Conservation (phyloP, 352 stramenopile genomes). For the Pythium apleroticum region DNA sequence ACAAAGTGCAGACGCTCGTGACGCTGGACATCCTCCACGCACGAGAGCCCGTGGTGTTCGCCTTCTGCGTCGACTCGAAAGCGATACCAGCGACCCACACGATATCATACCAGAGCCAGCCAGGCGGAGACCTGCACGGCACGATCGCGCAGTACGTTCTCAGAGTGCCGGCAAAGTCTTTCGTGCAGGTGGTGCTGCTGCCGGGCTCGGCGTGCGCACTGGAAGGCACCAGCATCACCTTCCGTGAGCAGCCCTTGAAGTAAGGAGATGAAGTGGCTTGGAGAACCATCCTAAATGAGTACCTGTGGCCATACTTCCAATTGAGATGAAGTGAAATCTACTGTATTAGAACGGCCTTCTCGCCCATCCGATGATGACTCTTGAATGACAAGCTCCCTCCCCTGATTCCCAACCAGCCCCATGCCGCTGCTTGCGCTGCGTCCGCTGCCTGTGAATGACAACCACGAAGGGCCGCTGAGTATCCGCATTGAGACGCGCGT, state of each 20-base stretch:
- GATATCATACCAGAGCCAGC: slow-evolving; percentile 7
- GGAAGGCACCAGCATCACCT: slow-evolving; percentile 11
- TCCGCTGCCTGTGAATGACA: slow-evolving; percentile 18
- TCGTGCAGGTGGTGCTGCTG: slow-evolving; percentile 15
- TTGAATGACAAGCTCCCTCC: too few species aligned
- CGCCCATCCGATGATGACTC: too few species aligned
- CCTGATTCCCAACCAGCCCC: too few species aligned
- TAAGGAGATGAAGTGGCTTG: background rate
- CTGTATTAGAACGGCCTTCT: too few species aligned
- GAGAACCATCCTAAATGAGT: too few species aligned
- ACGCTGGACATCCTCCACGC: background rate
- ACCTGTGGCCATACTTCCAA: too few species aligned
- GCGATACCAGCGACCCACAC: background rate
- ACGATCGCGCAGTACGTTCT: slow-evolving; percentile 16
- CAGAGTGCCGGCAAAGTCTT: background rate
- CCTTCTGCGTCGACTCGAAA: background rate
- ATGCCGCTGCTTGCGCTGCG: slow-evolving; percentile 21
- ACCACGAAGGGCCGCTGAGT: slow-evolving; percentile 3
- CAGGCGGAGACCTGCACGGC: slow-evolving; percentile 1
- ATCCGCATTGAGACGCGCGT: slow-evolving; percentile 12
- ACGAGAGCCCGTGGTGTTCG: background rate
- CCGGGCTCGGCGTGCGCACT: slow-evolving; percentile 12
- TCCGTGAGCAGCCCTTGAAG: slow-evolving; percentile 6
- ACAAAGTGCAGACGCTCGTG: background rate
- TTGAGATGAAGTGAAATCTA: too few species aligned